A percentile compares a stretch with the other conserved stretches of the same genome.
Evolutionary conservation across 1,139 yeast genomes (phyloP).

Genomic region (Debaryomyces fabryi): DNA sequence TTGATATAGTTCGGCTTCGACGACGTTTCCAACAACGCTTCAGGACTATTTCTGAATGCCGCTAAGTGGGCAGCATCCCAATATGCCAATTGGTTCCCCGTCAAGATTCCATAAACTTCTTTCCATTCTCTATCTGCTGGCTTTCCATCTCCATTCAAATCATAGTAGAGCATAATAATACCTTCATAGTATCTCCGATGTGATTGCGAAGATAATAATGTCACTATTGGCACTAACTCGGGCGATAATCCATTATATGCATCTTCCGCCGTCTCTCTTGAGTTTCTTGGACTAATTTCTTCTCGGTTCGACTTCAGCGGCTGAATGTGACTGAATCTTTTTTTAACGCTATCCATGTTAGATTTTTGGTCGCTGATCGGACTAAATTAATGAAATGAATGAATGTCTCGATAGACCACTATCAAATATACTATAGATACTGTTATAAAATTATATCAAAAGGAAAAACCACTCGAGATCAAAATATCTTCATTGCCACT

Average conservation of each 20-base stretch:
- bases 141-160: conserved; percentile 79
- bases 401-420: conserved; percentile 1
- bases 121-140: conserved; percentile 85
- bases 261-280: neutral
- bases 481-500: neutral
- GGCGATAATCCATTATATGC: conserved; percentile 48
- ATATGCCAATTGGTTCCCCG: conserved; percentile 88
- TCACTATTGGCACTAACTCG: conserved; percentile 74
- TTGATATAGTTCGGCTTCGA: conserved; percentile 87
- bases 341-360: conserved; percentile 4
- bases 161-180: conserved; percentile 70
- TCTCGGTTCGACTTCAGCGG: neutral
- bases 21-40: conserved; percentile 54
- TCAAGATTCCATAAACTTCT: conserved; percentile 88
- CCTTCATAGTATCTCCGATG: conserved; percentile 79
- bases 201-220: conserved; percentile 68
- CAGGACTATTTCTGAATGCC: conserved; percentile 51
- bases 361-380: neutral
- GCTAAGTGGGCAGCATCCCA: conserved; percentile 88
- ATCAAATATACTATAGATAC: neutral
- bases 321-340: neutral
- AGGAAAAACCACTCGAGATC: neutral
- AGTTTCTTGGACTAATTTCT: neutral
- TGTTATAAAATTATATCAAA: neutral
- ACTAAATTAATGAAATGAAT: conserved; percentile 1